Base-by-base conservation (phyloP, 257 asterid species). In the Salvia hispanica region DNA sequence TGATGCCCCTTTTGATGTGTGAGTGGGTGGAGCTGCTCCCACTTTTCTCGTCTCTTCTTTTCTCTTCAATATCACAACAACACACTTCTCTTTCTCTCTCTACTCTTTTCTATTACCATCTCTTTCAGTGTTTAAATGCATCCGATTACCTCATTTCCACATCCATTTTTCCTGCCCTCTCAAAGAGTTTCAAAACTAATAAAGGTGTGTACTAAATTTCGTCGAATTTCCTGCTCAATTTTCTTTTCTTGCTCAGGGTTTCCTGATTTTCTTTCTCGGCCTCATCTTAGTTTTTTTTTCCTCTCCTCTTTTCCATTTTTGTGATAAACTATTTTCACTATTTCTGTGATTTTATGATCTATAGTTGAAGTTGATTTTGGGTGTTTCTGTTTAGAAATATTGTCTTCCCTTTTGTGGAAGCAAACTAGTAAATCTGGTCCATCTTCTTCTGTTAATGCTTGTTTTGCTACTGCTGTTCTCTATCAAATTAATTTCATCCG, bases 1-100 rank as follows among this genome's bases (percentile, higher is more conserved):
- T 76, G 95, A 86, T 86, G 81, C 91, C 87, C 79, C 84, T 74
- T 84, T 80, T 82, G 89, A 86, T 86, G 91, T 72, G 77, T 83
- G 83, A 86, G 95, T 88, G 92, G 90, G 95, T 88, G 91, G 89
- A 37, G 42, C 42, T 37, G 42, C 42, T 86, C 82, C 83, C 63
- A 40, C 6, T 63, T 69, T 78, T 79, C 76, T 77, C 82, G 73
- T 70, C 72, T 53, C 42, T 1, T 6, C 42, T 40, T 10, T 21
- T 40, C 42, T 37, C 42, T 4, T 37, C 44, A 7, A 2, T 0
- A 7, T 40, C n/a, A n/a, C 10, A 34, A 34, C 1, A 13, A 36
- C 3, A 1, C 7, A 13, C 3, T 48, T 46, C 54, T 55, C 57
- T 58, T 28, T 65, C 25, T 72, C 62, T 64, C 39, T 68, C 21